Percentiles rank a stretch among this genome's conserved stretches.
phyloP scores from a whole-genome alignment of 2,329 filamentous ascomycete genomes.

The Botrytis pseudocinerea region DNA sequence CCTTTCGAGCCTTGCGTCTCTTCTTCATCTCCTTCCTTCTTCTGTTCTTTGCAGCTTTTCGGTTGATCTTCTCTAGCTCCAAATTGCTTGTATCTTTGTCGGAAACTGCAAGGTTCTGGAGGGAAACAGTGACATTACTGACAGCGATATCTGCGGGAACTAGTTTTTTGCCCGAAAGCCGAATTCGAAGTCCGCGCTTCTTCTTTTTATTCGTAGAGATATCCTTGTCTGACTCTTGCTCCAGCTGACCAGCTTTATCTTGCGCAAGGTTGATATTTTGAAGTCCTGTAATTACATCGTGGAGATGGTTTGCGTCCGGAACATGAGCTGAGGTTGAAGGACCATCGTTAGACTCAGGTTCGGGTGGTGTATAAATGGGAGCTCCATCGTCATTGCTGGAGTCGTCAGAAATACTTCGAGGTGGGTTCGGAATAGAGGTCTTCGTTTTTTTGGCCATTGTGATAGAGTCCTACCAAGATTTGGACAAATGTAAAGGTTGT shows the following conservation, averaged over 20 bases:
- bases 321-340: not conserved
- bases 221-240: conserved; percentile 1
- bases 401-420: not conserved
- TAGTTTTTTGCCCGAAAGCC: not conserved
- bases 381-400: conserved; percentile 12
- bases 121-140: not conserved
- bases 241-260: not conserved
- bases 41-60: not conserved
- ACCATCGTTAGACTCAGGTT: not conserved
- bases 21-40: not conserved
- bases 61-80: not conserved
- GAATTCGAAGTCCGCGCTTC: not conserved
- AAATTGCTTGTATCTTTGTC: not conserved
- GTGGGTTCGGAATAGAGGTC: not conserved
- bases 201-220: not conserved
- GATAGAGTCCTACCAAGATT: not conserved
- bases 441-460: conserved; percentile 7
- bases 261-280: conserved; percentile 1
- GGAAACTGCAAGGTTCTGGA: conserved; percentile 3
- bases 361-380: conserved; percentile 15
- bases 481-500: not conserved
- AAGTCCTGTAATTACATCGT: not conserved
- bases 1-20: conserved; percentile 5
- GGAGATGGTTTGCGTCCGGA: not conserved
- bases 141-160: not conserved